A percentile compares a stretch with the other conserved stretches of the same genome.
phyloP scores from a whole-genome alignment of 2,329 filamentous ascomycete species.

The Pezicula radicicola region DNA sequence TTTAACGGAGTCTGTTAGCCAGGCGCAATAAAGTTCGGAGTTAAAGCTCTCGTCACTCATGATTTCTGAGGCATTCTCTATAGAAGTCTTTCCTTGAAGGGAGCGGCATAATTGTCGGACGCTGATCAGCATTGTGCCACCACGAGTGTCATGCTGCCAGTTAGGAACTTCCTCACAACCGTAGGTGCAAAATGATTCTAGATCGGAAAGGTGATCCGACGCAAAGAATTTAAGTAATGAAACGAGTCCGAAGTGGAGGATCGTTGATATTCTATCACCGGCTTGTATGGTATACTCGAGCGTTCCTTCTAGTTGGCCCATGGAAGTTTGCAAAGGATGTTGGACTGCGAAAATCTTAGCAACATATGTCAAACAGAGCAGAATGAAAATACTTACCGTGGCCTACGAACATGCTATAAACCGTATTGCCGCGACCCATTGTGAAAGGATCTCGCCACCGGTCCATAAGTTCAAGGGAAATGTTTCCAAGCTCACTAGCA shows the following conservation, averaged over 20 bases:
- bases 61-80: constrained; percentile 43
- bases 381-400: constrained; percentile 36
- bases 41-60: constrained; percentile 69
- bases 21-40: constrained; percentile 54
- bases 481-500: constrained; percentile 60
- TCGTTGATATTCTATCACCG: constrained; percentile 69
- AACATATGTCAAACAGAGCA: too few relatives aligned
- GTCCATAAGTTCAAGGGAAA: constrained; percentile 62
- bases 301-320: constrained; percentile 60
- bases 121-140: constrained; percentile 66
- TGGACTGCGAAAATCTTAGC: constrained; percentile 38
- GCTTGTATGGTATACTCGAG: constrained; percentile 64
- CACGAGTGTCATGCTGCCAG: constrained; percentile 69
- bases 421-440: constrained; percentile 64
- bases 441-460: constrained; percentile 62
- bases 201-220: constrained; percentile 64
- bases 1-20: constrained; percentile 46
- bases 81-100: constrained; percentile 69
- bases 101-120: constrained; percentile 66
- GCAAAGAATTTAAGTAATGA: constrained; percentile 67
- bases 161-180: constrained; percentile 71
- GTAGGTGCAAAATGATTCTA: constrained; percentile 69
- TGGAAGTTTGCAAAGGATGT: constrained; percentile 54
- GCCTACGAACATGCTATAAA: constrained; percentile 67
- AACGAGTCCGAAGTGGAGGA: constrained; percentile 67